These are phyloP conservation scores for Phytophthora cryptogea DNA, from an alignment of 352 stramenopile species.

Conservation along the genomic window DNA sequence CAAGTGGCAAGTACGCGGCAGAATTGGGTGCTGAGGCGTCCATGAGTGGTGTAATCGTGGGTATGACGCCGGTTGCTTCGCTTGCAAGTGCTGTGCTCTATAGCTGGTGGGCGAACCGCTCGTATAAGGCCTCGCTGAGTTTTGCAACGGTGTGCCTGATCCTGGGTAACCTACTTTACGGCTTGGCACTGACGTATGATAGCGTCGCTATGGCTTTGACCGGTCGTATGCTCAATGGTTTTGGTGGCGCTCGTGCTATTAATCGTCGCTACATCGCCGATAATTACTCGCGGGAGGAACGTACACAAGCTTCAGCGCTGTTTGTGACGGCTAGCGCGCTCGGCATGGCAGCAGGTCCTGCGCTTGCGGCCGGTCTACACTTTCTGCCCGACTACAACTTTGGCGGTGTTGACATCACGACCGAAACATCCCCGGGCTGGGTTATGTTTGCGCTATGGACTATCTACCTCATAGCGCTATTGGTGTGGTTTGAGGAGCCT, in stretches of 20 bases:
- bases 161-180: conserved; percentile 90
- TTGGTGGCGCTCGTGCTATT: conserved; percentile 91
- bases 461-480: conserved; percentile 57
- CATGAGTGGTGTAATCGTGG: conserved; percentile 94
- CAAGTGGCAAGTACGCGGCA: conserved; percentile 91
- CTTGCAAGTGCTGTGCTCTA: conserved; percentile 94
- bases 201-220: conserved; percentile 89
- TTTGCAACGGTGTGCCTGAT: conserved; percentile 85
- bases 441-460: conserved; percentile 87
- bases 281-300: conserved; percentile 87
- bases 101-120: conserved; percentile 93
- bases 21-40: conserved; percentile 88
- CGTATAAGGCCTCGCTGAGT: conserved; percentile 86
- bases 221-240: conserved; percentile 92
- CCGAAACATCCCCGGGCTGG: conserved; percentile 90
- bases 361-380: conserved; percentile 64
- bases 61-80: conserved; percentile 96
- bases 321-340: conserved; percentile 94
- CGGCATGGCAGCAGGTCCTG: conserved; percentile 92
- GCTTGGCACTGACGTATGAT: conserved; percentile 74
- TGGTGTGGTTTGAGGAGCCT: conserved; percentile 73
- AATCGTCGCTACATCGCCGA: conserved; percentile 92
- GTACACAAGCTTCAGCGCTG: conserved; percentile 90
- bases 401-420: conserved; percentile 69
- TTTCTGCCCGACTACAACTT: conserved; percentile 75